Evolutionary conservation across 2,329 filamentous ascomycete species (phyloP).

Genomic region (Aspergillus pseudoterreus): DNA sequence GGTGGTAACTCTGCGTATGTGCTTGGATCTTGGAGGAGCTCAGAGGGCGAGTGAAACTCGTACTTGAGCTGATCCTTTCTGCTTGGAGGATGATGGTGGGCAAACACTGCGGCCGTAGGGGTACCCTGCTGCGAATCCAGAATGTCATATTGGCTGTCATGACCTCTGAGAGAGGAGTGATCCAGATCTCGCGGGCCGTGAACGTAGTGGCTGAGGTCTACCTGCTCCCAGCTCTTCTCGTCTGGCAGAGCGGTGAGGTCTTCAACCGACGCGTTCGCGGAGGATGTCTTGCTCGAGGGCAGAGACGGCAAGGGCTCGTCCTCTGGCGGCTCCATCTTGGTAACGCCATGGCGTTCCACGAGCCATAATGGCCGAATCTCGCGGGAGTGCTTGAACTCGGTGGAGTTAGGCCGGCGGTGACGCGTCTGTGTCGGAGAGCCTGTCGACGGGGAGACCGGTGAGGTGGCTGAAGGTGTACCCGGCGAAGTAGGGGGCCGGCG

Average conservation of each 20-base stretch:
- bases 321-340: slow-evolving; percentile 36
- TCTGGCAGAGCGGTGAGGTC: slow-evolving; percentile 31
- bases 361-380: slow-evolving; percentile 82
- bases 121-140: slow-evolving; percentile 65
- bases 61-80: slow-evolving; percentile 42
- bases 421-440: slow-evolving; percentile 43
- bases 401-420: slow-evolving; percentile 47
- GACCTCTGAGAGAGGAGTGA: slow-evolving; percentile 31
- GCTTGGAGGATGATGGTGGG: slow-evolving; percentile 18
- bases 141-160: slow-evolving; percentile 40
- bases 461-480: slow-evolving; percentile 35
- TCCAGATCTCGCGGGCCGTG: slow-evolving; percentile 19
- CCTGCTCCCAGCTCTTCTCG: slow-evolving; percentile 29
- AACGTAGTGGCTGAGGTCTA: slow-evolving; percentile 20
- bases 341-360: slow-evolving; percentile 59
- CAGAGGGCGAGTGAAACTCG: slow-evolving; percentile 46
- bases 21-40: slow-evolving; percentile 40
- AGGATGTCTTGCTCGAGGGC: slow-evolving; percentile 50
- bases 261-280: slow-evolving; percentile 44
- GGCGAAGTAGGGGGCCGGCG: slow-evolving; percentile 49
- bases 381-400: slow-evolving; percentile 51
- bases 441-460: slow-evolving; percentile 34
- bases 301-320: slow-evolving; percentile 47
- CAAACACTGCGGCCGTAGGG: slow-evolving; percentile 58
- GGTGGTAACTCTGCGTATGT: slow-evolving; percentile 21